These are phyloP conservation scores for Solanum lignicaule DNA, from an alignment of 257 asterid species.

Conservation along the genomic window DNA sequence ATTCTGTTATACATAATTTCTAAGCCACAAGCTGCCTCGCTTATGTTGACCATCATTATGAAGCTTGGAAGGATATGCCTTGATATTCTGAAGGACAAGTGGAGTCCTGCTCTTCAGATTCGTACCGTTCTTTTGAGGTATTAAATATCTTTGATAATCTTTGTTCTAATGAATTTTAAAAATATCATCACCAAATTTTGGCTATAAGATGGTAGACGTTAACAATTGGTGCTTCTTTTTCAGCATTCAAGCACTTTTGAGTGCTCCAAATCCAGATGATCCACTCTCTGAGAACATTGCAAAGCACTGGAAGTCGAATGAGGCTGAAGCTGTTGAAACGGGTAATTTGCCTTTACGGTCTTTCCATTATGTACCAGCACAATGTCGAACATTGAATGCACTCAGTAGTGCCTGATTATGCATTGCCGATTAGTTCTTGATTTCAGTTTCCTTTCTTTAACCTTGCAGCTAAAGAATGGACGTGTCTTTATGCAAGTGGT, in stretches of 20 bases:
- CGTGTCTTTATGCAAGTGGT: slow-evolving; percentile 23
- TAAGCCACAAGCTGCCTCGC: not conserved
- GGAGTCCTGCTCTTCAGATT: slow-evolving; percentile 99
- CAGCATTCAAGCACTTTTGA: slow-evolving; percentile 61
- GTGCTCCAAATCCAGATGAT: slow-evolving; percentile 69
- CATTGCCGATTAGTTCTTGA: not conserved
- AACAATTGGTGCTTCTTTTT: not conserved
- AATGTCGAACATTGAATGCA: not conserved
- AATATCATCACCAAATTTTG: not conserved
- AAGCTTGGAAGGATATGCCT: slow-evolving; percentile 99
- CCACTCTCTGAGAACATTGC: slow-evolving; percentile 64
- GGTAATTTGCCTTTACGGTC: slow-evolving; percentile 14
- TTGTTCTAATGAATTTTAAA: not conserved
- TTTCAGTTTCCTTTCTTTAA: not conserved
- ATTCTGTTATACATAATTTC: not conserved
- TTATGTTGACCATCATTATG: not conserved
- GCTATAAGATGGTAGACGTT: not conserved
- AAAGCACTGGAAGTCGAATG: slow-evolving; percentile 60
- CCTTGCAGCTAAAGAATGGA: slow-evolving; percentile 31
- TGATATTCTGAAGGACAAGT: slow-evolving; percentile 95
- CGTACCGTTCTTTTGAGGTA: slow-evolving; percentile 38
- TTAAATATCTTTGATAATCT: not conserved
- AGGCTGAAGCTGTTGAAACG: slow-evolving; percentile 61
- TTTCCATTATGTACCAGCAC: not conserved
- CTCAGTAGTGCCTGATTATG: not conserved